Conservation (phyloP, 345 rosid species). For the Citrus glauca region DNA sequence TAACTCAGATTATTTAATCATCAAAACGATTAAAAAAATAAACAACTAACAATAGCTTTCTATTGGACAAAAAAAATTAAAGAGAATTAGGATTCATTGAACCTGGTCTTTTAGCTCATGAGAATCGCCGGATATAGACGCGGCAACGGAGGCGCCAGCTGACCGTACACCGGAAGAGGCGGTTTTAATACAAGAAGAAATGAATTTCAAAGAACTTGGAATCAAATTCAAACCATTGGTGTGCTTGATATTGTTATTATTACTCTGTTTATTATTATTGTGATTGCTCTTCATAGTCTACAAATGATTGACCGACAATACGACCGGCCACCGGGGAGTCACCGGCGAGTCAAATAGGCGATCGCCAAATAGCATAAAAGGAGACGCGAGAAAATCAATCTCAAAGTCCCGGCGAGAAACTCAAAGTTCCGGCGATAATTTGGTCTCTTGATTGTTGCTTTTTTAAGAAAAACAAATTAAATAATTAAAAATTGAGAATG, state of each 20-base stretch:
- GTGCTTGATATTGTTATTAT: constrained; percentile 21
- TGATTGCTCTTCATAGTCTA: constrained; percentile 64
- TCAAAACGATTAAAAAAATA: not conserved
- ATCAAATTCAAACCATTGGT: constrained; percentile 29
- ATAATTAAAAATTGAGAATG: constrained; percentile 2
- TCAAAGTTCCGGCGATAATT: constrained; percentile 6
- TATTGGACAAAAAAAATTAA: not conserved
- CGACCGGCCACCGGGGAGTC: constrained; percentile 52
- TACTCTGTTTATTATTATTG: constrained; percentile 17
- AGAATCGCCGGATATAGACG: constrained; percentile 65
- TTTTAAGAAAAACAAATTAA: constrained; percentile 7
- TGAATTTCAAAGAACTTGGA: constrained; percentile 77
- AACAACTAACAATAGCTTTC: not conserved
- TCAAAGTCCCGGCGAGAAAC: not conserved
- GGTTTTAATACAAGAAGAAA: constrained; percentile 79
- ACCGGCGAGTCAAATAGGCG: constrained; percentile 38
- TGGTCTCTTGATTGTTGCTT: constrained; percentile 19
- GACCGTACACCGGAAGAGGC: constrained; percentile 96
- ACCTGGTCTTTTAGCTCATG: constrained; percentile 79
- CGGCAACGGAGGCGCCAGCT: constrained; percentile 79
- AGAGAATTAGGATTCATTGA: not conserved
- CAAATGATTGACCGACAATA: constrained; percentile 2
- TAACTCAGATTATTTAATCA: not conserved
- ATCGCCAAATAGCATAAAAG: constrained; percentile 52
- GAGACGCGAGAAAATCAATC: not conserved